Evolutionary conservation across 2,329 filamentous ascomycete species (phyloP), one percentile per base, ranked within the genome.

Genomic region (Phoma sp.): DNA sequence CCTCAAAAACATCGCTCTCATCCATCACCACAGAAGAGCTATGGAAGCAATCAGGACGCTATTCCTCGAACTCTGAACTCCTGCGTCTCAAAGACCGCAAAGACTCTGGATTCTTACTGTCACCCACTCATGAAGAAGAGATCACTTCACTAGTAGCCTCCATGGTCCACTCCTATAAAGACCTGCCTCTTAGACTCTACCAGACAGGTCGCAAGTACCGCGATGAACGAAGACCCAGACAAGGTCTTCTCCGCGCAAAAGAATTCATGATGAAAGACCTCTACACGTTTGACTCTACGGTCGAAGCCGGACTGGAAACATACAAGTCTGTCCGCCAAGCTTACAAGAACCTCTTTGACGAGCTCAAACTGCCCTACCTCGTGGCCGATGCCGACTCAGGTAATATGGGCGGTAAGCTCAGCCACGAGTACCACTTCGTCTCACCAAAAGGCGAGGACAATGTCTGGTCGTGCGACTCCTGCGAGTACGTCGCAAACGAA

Each of bases 261-360:
- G 95, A 99, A 70, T 99, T 99, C 68, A 78, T 92, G 64, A 99
- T 99, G 95, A 99, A 99, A 76, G 95, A 99, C 74, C 83, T 99
- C 1, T 99, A 99, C 74, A 97, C 93, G 0, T 99, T 99, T 70
- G 95, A 99, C 70, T 78, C 82, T 32, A 88, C 83, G 4, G 73
- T 81, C 0, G 77, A 84, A 24, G 78, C 84, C n/a, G 94, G 94
- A 1, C 79, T 93, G n/a, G 77, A 84, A 44, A 96, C 94, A 0
- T 99, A 99, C 65, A 76, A 85, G 6, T 78, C 87, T 37, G 92
- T 96, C 2, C 85, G 89, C 44, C 74, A 75, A 33, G 89, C 89
- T 1, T 99, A 99, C 72, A 81, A 80, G 12, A 82, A 82, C 17
- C 84, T 99, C 45, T 96, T 99, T 67, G 78, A 90, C 39, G 91